A percentile compares a stretch with the other conserved stretches of the same genome.
These are phyloP conservation scores for Linderniella brevidens DNA, from an alignment of 257 asterid species.

Conservation along the genomic window DNA sequence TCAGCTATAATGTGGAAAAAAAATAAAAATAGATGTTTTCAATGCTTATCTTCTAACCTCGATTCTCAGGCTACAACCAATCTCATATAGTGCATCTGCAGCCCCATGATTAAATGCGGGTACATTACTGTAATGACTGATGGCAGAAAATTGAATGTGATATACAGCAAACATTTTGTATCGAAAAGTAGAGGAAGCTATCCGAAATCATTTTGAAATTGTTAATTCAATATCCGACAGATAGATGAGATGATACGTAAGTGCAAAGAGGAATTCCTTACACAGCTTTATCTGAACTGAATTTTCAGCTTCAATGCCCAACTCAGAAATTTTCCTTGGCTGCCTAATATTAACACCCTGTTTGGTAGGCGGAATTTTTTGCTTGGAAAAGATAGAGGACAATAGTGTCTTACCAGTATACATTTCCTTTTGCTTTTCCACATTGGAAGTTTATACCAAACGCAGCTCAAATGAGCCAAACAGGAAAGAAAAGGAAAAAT, in stretches of 20 bases:
- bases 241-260: too few relatives aligned
- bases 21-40: slow-evolving; percentile 2
- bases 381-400: too few relatives aligned
- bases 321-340: slow-evolving; percentile 83
- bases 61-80: slow-evolving; percentile 70
- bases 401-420: too few relatives aligned
- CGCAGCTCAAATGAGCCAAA: slow-evolving; percentile 11
- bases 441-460: too few relatives aligned
- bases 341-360: too few relatives aligned
- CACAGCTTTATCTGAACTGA: slow-evolving; percentile 65
- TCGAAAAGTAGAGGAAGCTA: too few relatives aligned
- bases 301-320: slow-evolving; percentile 88
- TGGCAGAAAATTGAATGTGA: background rate
- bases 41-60: slow-evolving; percentile 34
- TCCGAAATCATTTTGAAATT: background rate
- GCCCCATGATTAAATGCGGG: slow-evolving; percentile 29
- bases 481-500: too few relatives aligned
- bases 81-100: slow-evolving; percentile 77
- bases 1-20: too few relatives aligned
- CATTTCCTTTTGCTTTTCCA: too few relatives aligned
- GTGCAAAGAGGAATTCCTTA: slow-evolving; percentile 21
- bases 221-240: slow-evolving; percentile 6
- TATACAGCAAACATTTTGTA: too few relatives aligned
- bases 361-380: too few relatives aligned
- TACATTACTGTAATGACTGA: slow-evolving; percentile 10